These are phyloP conservation scores for Botrytis tulipae DNA, from an alignment of 2,329 filamentous ascomycete genomes.

Conservation along the genomic window DNA sequence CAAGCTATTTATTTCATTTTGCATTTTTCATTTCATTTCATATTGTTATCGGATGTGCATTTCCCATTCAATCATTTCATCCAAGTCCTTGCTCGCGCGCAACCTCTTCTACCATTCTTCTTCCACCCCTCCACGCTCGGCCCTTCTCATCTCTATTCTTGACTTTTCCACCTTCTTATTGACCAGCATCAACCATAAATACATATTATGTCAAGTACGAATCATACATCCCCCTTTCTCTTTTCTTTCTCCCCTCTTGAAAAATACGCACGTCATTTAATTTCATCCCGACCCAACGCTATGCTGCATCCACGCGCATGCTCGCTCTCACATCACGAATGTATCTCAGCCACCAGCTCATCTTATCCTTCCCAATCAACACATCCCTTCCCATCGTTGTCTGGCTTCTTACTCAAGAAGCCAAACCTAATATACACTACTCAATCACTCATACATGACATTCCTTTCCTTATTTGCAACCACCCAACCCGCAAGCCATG, in stretches of 20 bases:
- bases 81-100: neutral
- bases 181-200: neutral
- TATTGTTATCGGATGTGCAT: neutral
- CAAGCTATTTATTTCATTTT: neutral
- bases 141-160: too few relatives aligned
- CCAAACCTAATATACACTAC: slow-evolving; percentile 5
- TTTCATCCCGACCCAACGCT: neutral
- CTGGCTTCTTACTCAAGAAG: neutral
- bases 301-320: neutral
- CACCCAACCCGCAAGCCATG: neutral
- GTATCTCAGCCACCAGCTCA: neutral
- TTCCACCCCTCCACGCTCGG: neutral
- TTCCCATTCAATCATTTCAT: neutral
- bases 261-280: neutral
- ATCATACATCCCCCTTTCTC: neutral
- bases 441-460: neutral
- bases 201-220: neutral
- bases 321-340: neutral
- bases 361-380: neutral
- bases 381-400: neutral
- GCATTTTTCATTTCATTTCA: neutral
- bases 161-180: neutral
- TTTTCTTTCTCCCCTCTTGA: neutral
- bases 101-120: neutral
- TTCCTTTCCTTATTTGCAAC: neutral